Conservation (phyloP, 306 rosid genomes). For the Lupinus albus region DNA sequence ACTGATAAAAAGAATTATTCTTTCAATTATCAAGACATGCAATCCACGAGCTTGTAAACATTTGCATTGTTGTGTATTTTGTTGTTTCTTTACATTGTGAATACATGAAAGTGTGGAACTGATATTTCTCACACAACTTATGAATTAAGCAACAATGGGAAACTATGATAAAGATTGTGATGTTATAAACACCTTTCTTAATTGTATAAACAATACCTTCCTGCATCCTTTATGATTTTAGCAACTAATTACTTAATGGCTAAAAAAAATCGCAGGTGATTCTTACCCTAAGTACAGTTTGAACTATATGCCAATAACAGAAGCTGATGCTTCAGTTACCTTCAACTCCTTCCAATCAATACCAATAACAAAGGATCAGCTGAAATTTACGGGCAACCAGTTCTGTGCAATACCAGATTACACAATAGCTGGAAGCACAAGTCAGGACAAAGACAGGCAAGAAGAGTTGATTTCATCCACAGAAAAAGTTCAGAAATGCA, state of each 20-base stretch:
- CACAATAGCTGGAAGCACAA: constrained; percentile 49
- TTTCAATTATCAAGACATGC: constrained; percentile 10
- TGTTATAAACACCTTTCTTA: constrained; percentile 11
- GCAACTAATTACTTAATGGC: constrained; percentile 36
- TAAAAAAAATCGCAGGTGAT: constrained; percentile 65
- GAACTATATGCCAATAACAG: constrained; percentile 47
- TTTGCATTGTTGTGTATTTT: constrained; percentile 3
- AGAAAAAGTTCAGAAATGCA: constrained; percentile 50
- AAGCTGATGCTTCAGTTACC: constrained; percentile 43
- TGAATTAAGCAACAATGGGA: constrained; percentile 27
- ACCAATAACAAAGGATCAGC: constrained; percentile 46
- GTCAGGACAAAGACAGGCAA: constrained; percentile 50
- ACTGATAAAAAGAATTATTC: constrained; percentile 1
- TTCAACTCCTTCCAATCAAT: constrained; percentile 47
- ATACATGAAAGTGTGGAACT: not conserved
- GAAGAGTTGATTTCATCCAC: constrained; percentile 41
- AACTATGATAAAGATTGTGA: constrained; percentile 26
- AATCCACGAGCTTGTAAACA: constrained; percentile 13
- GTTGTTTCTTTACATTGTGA: not conserved
- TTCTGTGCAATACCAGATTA: constrained; percentile 37
- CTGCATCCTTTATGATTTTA: constrained; percentile 19
- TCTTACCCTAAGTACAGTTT: constrained; percentile 46
- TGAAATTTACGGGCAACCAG: constrained; percentile 38
- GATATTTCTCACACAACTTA: constrained; percentile 11
- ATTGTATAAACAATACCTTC: constrained; percentile 19